Evolutionary conservation across 139 green algal genomes (phyloP), one percentile per base, ranked within the genome.

Genomic region (Deuterostichococcus epilithicus): DNA sequence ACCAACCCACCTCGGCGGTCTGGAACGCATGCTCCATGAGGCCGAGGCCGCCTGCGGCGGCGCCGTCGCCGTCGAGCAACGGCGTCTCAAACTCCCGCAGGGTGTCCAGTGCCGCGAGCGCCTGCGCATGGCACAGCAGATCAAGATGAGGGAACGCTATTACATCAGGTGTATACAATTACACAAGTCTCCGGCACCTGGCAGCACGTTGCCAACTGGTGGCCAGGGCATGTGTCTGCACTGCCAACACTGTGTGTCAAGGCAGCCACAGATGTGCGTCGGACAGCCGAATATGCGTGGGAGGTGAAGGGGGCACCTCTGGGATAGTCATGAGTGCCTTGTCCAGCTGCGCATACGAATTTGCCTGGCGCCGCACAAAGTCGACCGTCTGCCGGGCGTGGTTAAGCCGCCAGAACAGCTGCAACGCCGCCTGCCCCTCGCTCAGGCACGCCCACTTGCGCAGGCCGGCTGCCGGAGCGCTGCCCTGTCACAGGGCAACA

Each of bases 331-430:
- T 86, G 65, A 83, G 59, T 0, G 79, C 79, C 26, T 83, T 80
- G 68, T 91, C 74, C 44, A 97, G 80, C 20, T 39, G 38, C 18
- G 75, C 68, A 28, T 76, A 86, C 18, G 35, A 28, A 3, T 79
- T 80, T 71, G 86, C 79, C 84, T 94, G 90, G 35, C 89, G 84
- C 74, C 92, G 89, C 3, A 90, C 91, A 84, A 91, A 97, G 80
- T 95, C 93, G 52, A 96, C 75, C 3, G 93, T 97, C 83, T 96
- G 90, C 4, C 92, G 82, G 8, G 92, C 88, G 74, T 92, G 90
- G 76, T 93, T 95, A 22, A 96, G 82, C 3, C 92, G 85, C 68
- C 93, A 90, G 63, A 93, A 91, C 39, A 96, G 86, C 85, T 96
- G 89, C 58, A 89, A 79, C 0, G 89, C 89, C 0, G 89, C 88